Conservation (phyloP, 305 asterid genomes). For the Ajuga reptans region DNA sequence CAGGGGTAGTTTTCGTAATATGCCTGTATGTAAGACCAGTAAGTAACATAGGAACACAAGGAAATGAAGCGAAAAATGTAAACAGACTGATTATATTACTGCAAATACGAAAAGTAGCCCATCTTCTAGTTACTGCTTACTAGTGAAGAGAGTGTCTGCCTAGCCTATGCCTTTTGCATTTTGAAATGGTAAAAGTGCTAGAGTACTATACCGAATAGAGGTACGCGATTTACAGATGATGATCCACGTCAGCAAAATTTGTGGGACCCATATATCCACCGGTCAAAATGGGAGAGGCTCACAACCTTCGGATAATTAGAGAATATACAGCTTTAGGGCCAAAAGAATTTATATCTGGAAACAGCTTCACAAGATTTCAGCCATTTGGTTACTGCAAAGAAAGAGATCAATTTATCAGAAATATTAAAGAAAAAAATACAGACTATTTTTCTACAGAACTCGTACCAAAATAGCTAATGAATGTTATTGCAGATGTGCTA, state of each 20-base stretch:
- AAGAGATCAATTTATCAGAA: constrained; percentile 3
- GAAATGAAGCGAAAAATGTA: neutral
- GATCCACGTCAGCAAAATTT: neutral
- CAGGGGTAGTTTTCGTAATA: no score
- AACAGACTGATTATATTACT: neutral
- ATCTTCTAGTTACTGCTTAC: neutral
- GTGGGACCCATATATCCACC: neutral
- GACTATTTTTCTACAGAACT: neutral
- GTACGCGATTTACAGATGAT: constrained; percentile 12
- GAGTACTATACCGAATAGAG: neutral
- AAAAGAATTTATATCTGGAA: constrained; percentile 13
- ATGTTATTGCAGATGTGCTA: neutral
- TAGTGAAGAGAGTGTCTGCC: neutral
- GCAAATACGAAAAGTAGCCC: neutral
- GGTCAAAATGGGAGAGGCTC: neutral
- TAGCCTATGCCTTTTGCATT: constrained; percentile 12
- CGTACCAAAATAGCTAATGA: neutral
- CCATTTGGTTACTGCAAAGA: constrained; percentile 23
- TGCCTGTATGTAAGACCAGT: neutral
- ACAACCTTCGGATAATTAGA: neutral
- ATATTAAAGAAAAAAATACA: neutral
- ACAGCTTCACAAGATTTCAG: neutral
- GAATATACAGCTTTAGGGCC: constrained; percentile 26
- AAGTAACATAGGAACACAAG: neutral
- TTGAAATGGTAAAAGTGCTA: neutral